Evolutionary conservation across 495 filamentous ascomycete species (phyloP).

Genomic region (Xylaria longipes): DNA sequence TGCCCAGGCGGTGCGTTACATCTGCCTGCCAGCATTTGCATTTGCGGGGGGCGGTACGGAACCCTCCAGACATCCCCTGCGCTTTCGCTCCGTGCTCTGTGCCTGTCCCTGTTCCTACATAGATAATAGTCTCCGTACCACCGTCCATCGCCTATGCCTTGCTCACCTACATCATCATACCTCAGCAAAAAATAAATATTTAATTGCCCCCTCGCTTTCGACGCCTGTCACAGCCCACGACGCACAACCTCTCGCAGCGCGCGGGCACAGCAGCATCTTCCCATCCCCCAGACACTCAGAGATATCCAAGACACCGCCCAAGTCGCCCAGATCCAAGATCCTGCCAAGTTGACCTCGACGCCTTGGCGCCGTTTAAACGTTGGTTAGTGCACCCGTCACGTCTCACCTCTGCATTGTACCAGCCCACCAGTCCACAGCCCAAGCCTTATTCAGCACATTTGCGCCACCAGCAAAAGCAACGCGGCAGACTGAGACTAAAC

Average conservation of each 20-base stretch:
- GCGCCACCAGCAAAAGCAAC: conserved; percentile 18
- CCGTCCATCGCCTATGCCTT: background rate
- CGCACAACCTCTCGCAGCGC: background rate
- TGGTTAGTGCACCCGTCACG: conserved; percentile 16
- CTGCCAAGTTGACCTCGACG: conserved; percentile 23
- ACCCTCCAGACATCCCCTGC: conserved; percentile 5
- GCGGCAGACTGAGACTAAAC: conserved; percentile 20
- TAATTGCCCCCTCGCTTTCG: conserved; percentile 11
- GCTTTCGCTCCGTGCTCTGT: background rate
- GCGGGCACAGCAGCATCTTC: conserved; percentile 6
- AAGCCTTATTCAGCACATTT: conserved; percentile 15
- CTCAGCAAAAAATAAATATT: conserved; percentile 9
- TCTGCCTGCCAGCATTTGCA: background rate
- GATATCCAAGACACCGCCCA: background rate
- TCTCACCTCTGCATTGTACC: conserved; percentile 17
- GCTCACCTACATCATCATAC: background rate
- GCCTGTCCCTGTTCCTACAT: conserved; percentile 7
- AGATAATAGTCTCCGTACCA: background rate
- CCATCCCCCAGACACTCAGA: background rate
- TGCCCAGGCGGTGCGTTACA: background rate
- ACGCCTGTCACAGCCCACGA: conserved; percentile 7
- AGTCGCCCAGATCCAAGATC: background rate
- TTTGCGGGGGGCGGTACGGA: conserved; percentile 16
- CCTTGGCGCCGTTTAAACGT: conserved; percentile 10
- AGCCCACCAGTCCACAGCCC: conserved; percentile 3